Conservation (phyloP, 345 rosid species). For the Murraya paniculata region DNA sequence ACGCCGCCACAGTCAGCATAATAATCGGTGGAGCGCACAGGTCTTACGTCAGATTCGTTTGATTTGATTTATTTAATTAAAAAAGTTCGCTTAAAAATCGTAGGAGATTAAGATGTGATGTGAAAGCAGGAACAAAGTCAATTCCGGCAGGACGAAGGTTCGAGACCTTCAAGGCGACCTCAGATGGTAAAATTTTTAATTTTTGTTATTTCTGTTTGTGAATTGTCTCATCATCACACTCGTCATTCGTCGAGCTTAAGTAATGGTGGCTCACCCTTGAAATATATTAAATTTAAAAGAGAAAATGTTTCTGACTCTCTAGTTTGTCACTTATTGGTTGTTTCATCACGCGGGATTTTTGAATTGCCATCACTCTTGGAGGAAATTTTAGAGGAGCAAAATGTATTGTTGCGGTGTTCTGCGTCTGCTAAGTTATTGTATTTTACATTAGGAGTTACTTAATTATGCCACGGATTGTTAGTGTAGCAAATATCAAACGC, state of each 20-base stretch:
- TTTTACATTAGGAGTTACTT: neutral
- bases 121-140: conserved; percentile 24
- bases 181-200: conserved; percentile 31
- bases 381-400: neutral
- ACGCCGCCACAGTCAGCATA: conserved; percentile 1
- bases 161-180: conserved; percentile 37
- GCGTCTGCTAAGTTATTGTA: neutral
- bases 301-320: neutral
- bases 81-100: neutral
- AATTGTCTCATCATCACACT: no score
- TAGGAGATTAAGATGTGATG: neutral
- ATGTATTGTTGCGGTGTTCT: neutral
- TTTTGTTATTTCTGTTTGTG: neutral
- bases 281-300: neutral
- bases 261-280: neutral
- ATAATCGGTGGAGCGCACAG: conserved; percentile 28
- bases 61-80: neutral
- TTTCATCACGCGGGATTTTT: neutral
- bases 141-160: conserved; percentile 23
- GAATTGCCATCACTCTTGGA: neutral
- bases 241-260: neutral
- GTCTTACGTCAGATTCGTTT: conserved; percentile 4
- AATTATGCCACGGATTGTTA: neutral
- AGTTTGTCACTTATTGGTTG: neutral
- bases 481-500: neutral